phyloP scores from a whole-genome alignment of 768 basidiomycete species.

The Tephrocybe sp. region DNA sequence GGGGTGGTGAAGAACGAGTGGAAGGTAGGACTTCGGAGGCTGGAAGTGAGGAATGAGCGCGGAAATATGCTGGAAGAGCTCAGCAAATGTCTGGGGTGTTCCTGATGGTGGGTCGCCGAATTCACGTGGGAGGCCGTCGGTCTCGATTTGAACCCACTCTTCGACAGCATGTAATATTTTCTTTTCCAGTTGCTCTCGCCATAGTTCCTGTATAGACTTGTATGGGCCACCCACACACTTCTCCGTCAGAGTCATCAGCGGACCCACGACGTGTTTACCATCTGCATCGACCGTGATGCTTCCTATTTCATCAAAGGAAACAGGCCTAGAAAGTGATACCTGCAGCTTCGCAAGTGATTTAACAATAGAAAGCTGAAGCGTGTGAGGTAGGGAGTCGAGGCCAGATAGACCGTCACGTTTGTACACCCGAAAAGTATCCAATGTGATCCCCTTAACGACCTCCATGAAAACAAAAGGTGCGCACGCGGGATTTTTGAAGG shows the following conservation, averaged over 20 bases:
- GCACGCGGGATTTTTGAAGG: neutral
- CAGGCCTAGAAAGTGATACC: neutral
- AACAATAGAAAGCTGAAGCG: neutral
- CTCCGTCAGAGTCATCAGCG: neutral
- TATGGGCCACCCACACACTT: neutral
- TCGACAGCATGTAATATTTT: neutral
- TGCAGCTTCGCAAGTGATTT: neutral
- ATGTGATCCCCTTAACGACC: neutral
- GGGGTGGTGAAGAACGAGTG: neutral
- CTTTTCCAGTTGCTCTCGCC: neutral
- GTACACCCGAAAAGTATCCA: neutral
- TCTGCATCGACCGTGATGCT: neutral
- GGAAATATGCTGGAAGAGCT: neutral
- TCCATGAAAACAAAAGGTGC: neutral
- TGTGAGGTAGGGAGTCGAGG: neutral
- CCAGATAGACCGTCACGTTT: neutral
- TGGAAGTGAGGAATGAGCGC: neutral
- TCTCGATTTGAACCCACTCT: neutral
- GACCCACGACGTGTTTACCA: neutral
- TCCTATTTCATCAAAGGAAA: neutral
- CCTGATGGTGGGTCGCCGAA: neutral
- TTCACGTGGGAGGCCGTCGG: too few species aligned
- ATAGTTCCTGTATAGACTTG: neutral
- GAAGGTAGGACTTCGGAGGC: neutral
- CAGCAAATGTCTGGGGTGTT: neutral